Evolutionary conservation across 75 land plant genomes (phyloP).

Genomic region (Picea sitchensis): DNA sequence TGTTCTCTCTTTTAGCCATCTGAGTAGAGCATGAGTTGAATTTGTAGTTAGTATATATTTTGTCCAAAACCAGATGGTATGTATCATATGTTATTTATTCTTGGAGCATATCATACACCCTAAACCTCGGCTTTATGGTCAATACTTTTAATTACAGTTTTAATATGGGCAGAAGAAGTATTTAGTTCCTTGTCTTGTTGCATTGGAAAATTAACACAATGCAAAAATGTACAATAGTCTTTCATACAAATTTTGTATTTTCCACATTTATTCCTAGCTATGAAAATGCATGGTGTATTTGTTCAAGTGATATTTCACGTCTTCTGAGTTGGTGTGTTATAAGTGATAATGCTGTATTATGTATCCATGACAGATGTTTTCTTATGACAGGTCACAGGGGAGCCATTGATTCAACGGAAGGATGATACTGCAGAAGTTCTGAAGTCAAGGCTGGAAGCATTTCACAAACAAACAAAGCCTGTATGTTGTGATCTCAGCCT

Average conservation of each 20-base stretch:
- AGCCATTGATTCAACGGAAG: constrained; percentile 91
- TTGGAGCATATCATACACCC: background rate
- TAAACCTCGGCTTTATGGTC: background rate
- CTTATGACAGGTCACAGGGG: constrained; percentile 72
- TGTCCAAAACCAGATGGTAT: background rate
- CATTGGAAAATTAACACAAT: no score
- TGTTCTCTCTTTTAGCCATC: background rate
- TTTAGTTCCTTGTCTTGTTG: no score
- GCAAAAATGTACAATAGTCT: no score
- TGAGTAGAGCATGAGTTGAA: background rate
- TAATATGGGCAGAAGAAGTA: background rate
- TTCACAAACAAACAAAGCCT: constrained; percentile 88
- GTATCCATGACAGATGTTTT: background rate
- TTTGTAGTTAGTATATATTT: background rate
- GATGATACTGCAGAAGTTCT: constrained; percentile 96
- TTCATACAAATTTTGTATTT: background rate
- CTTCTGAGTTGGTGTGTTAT: background rate
- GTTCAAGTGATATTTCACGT: background rate
- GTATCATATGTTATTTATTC: background rate
- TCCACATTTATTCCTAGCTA: background rate
- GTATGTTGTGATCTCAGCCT: constrained; percentile 24
- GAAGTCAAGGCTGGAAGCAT: constrained; percentile 85
- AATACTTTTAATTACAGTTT: background rate
- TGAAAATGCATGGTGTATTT: background rate
- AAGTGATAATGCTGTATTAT: background rate